Percentiles rank a stretch among this genome's conserved stretches.
These are phyloP conservation scores for Leishmania tropica DNA, from an alignment of 208 protist genomes.

Conservation along the genomic window DNA sequence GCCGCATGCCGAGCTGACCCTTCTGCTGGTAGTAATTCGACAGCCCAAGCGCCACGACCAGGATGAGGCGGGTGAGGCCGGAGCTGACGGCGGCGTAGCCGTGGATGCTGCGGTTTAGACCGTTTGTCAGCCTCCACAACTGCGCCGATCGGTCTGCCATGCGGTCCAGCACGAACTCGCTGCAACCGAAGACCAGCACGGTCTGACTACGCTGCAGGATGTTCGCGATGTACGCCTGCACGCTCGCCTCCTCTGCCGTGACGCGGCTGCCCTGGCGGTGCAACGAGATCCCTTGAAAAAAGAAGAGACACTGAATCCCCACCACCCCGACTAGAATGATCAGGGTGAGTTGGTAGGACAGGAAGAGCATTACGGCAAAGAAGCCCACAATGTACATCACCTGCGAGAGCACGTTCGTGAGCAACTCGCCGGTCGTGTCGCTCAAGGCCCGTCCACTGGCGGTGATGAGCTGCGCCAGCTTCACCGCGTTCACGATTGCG, in stretches of 20 bases:
- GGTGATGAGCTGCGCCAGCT: constrained; percentile 54
- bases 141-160: constrained; percentile 32
- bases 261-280: constrained; percentile 35
- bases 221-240: constrained; percentile 62
- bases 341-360: constrained; percentile 61
- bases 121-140: constrained; percentile 30
- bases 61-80: constrained; percentile 55
- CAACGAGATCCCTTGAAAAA: constrained; percentile 35
- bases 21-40: constrained; percentile 56
- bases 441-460: constrained; percentile 42
- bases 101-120: constrained; percentile 62
- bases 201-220: constrained; percentile 67
- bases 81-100: constrained; percentile 64
- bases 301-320: constrained; percentile 53
- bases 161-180: constrained; percentile 48
- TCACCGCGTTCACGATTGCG: constrained; percentile 46
- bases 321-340: constrained; percentile 48
- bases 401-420: constrained; percentile 61
- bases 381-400: constrained; percentile 35
- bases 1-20: constrained; percentile 53
- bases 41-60: constrained; percentile 66
- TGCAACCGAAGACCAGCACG: constrained; percentile 62
- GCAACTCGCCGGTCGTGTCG: constrained; percentile 42
- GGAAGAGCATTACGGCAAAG: constrained; percentile 48
- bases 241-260: constrained; percentile 43